These are phyloP conservation scores for Boletus mariae DNA, from an alignment of 1,284 basidiomycete species.

Conservation along the genomic window DNA sequence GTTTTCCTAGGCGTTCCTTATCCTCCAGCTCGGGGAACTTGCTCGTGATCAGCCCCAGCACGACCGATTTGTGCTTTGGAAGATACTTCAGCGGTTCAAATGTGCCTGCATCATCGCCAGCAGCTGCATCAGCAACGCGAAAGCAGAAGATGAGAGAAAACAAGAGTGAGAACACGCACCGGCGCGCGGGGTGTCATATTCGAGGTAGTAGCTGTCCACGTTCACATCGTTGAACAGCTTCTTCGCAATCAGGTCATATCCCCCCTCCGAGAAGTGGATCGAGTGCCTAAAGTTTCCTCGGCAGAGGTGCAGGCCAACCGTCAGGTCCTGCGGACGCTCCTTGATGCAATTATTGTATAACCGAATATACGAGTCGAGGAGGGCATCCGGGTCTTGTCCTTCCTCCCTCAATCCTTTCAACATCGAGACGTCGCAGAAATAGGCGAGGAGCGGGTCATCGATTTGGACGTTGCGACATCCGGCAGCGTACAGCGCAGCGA, in stretches of 20 bases:
- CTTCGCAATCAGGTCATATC: slow-evolving; percentile 70
- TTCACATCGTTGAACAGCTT: slow-evolving; percentile 73
- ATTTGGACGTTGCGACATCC: slow-evolving; percentile 77
- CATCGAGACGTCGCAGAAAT: slow-evolving; percentile 63
- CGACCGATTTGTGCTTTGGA: slow-evolving; percentile 63
- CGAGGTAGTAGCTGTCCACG: slow-evolving; percentile 73
- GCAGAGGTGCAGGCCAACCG: slow-evolving; percentile 38
- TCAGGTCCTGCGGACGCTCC: slow-evolving; percentile 61
- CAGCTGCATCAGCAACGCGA: neutral
- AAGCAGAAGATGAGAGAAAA: neutral
- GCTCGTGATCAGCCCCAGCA: slow-evolving; percentile 73
- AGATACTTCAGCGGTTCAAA: slow-evolving; percentile 67
- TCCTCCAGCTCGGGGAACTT: slow-evolving; percentile 69
- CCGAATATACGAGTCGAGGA: slow-evolving; percentile 67
- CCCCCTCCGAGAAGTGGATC: slow-evolving; percentile 67
- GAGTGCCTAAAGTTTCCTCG: slow-evolving; percentile 73
- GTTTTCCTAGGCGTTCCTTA: slow-evolving; percentile 49
- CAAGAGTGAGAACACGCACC: slow-evolving; percentile 38
- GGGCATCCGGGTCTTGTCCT: slow-evolving; percentile 56
- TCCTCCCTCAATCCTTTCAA: slow-evolving; percentile 58
- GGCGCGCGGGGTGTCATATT: slow-evolving; percentile 78
- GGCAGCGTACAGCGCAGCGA: slow-evolving; percentile 65
- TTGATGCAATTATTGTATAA: slow-evolving; percentile 66
- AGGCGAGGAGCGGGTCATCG: slow-evolving; percentile 69
- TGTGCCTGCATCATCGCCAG: slow-evolving; percentile 11